Evolutionary conservation across 192 early-diverging fungal genomes (phyloP), one percentile per base, ranked within the genome.

Genomic region (Podila epigama): DNA sequence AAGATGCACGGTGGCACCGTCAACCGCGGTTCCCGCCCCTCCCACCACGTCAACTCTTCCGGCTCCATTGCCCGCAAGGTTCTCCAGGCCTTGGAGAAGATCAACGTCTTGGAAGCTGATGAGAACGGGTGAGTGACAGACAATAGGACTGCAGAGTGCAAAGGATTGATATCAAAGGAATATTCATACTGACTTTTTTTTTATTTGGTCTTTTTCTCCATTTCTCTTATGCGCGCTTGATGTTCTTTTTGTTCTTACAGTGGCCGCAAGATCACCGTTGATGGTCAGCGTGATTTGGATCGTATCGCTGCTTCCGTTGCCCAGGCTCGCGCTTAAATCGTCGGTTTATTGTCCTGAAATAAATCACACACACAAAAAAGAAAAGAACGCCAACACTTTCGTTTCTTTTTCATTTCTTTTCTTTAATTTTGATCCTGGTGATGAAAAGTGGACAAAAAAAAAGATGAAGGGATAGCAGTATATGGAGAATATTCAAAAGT

Each of bases 241-340:
- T n/a, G 37, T 40, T 57, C n/a, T 37, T 53, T 80, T 40, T 68
- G 25, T 63, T 18, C 22, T 40, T 53, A 16, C 56, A 92, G 95
- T 89, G 97, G 97, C 68, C 95, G 97, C 83, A 88, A 85, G 82
- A 96, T 99, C 87, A 92, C 97, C 82, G 89, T 90, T 61, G 93
- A 94, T 75, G 97, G 97, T 59, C 97, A 96, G 87, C 96, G 97
- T 88, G 97, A 98, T 87, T 90, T 99, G 82, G 97, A 99, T 88
- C 95, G 96, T 79, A 97, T 97, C 84, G 93, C 94, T 62, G 77
- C 75, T 78, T 83, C 85, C 48, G 78, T 80, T 36, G 55, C 59
- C 56, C 63, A 72, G 60, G 73, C 73, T 59, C 66, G 62, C 28
- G 66, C 66, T 59, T 68, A 77, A 77, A 68, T 41, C 25, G n/a